Evolutionary conservation across 768 basidiomycete genomes (phyloP).

Genomic region (Epithele typhae): DNA sequence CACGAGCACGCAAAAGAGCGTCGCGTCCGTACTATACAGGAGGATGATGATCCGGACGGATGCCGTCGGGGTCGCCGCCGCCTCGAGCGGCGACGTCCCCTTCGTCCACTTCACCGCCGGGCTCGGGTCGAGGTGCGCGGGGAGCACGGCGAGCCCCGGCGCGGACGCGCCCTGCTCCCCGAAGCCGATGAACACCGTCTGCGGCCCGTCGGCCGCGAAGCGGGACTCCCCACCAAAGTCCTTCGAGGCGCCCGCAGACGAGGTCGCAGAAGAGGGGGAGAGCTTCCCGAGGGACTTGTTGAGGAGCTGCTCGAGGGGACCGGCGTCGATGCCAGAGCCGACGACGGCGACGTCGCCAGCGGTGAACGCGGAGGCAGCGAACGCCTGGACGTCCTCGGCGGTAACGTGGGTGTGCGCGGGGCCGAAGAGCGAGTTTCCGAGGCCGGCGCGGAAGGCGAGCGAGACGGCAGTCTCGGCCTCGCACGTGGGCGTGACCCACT

Average conservation of each 20-base stretch:
- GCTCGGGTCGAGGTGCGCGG: slow-evolving; percentile 73
- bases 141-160: slow-evolving; percentile 74
- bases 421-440: slow-evolving; percentile 88
- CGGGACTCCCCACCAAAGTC: slow-evolving; percentile 90
- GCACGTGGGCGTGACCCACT: slow-evolving; percentile 69
- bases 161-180: slow-evolving; percentile 64
- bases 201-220: slow-evolving; percentile 50
- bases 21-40: slow-evolving; percentile 88
- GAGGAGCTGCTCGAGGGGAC: slow-evolving; percentile 66
- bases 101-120: slow-evolving; percentile 86
- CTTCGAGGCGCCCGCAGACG: slow-evolving; percentile 31
- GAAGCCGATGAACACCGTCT: slow-evolving; percentile 86
- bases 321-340: slow-evolving; percentile 80
- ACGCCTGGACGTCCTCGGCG: slow-evolving; percentile 67
- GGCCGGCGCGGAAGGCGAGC: slow-evolving; percentile 91
- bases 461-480: slow-evolving; percentile 79
- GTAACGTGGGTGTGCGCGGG: slow-evolving; percentile 61
- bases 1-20: slow-evolving; percentile 79
- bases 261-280: slow-evolving; percentile 36
- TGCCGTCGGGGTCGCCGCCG: slow-evolving; percentile 51
- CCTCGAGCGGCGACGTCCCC: slow-evolving; percentile 64
- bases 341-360: slow-evolving; percentile 81
- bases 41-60: slow-evolving; percentile 72
- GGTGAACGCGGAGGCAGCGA: slow-evolving; percentile 68
- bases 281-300: slow-evolving; percentile 56